Evolutionary conservation across 129 eudicot species (phyloP).

Genomic region (Silybum marianum): DNA sequence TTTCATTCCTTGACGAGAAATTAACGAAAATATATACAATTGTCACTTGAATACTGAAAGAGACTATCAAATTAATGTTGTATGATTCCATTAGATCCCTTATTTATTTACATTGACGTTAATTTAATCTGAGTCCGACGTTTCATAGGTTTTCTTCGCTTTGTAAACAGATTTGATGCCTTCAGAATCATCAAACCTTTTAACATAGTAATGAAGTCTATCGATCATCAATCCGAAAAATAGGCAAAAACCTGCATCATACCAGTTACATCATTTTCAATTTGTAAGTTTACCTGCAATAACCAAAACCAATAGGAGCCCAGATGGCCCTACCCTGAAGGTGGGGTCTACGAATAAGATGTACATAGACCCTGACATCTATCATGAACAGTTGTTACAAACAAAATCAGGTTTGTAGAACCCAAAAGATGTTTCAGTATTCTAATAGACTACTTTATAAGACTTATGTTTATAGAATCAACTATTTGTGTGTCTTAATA

Average conservation of each 20-base stretch:
- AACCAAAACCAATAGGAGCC: background rate
- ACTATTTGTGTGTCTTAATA: background rate
- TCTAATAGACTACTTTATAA: background rate
- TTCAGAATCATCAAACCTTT: conserved; percentile 31
- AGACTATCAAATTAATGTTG: background rate
- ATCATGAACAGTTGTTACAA: background rate
- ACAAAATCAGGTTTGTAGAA: background rate
- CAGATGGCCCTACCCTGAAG: background rate
- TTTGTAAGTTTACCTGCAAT: background rate
- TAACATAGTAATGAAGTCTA: conserved; percentile 80
- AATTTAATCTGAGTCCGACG: conserved; percentile 28
- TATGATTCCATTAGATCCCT: background rate
- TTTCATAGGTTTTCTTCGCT: conserved; percentile 8
- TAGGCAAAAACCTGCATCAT: conserved; percentile 58
- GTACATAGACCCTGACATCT: background rate
- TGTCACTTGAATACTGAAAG: background rate
- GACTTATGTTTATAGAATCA: background rate
- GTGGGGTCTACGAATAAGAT: background rate
- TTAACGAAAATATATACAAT: background rate
- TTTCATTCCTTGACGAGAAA: background rate
- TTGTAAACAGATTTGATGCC: background rate
- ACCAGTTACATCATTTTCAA: background rate
- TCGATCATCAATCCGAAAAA: conserved; percentile 78
- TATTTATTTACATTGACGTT: background rate
- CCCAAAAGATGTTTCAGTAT: no score